Evolutionary conservation across 2,329 filamentous ascomycete genomes (phyloP), one percentile per base, ranked within the genome.

Genomic region (Rosellinia necatrix): DNA sequence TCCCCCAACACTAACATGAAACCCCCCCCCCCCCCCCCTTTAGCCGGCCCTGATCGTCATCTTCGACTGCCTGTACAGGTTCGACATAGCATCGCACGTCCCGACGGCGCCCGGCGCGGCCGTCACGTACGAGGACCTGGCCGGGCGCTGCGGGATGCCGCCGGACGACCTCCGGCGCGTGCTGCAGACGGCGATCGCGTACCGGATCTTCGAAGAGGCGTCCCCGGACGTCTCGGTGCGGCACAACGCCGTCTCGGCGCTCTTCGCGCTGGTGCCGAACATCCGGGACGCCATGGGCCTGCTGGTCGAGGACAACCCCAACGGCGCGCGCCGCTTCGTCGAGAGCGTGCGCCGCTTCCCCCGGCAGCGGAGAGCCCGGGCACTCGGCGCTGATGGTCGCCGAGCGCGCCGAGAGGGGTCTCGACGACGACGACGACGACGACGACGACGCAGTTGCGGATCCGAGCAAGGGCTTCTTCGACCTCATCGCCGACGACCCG

Each of bases 201-300:
- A 64, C 40, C 66, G 64, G 35, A 27, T 69, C 48, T 70, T 70
- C 48, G 64, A 65, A n/a, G 67, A 69, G 46, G 61, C 30, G 2
- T 30, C 10, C 3, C 61, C 62, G 2, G 63, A 65, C 9, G 34
- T 59, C 4, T 63, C 65, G 3, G 58, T 70, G 38, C 50, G 40
- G 13, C 67, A 70, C 50, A 70, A 67, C 42, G 63, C 53, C 22
- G 27, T 64, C 1, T 69, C 66, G 0, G 50, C 53, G 0, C n/a
- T 53, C 6, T 41, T 69, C 21, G 42, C 57, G 3, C 24, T 47
- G 1, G 17, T 43, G 3, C 60, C 64, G 6, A 52, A 58, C 22
- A 49, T 63, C 35, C 56, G 56, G 12, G 64, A 65, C 32, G 17
- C 59, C 7, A 27, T 68, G 1, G 59, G 61, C 9, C 30, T 68